These are phyloP conservation scores for Cladosporium sp. DNA, from an alignment of 2,329 filamentous ascomycete genomes.

Conservation along the genomic window DNA sequence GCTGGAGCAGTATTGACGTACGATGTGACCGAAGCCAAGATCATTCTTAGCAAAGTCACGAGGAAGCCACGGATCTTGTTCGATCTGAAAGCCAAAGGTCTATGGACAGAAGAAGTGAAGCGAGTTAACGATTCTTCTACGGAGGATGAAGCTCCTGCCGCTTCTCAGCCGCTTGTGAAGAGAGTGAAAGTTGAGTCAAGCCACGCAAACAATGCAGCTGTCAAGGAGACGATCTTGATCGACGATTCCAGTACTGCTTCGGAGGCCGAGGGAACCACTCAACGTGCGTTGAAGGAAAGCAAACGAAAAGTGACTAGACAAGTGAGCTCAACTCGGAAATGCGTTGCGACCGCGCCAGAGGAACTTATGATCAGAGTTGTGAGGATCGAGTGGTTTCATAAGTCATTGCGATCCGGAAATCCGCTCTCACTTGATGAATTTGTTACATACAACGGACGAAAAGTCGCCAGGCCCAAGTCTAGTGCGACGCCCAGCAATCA, in stretches of 20 bases:
- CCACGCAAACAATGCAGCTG: not conserved
- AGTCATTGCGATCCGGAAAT: conserved; percentile 41
- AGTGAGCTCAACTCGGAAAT: not conserved
- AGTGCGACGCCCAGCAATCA: not conserved
- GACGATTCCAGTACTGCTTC: conserved; percentile 34
- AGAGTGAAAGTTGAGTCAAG: conserved; percentile 5
- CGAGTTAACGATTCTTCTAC: not conserved
- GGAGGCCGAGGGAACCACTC: conserved; percentile 17
- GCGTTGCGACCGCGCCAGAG: not conserved
- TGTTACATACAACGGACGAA: conserved; percentile 49
- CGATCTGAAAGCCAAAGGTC: conserved; percentile 66
- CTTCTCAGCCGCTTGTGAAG: not conserved
- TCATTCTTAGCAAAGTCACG: conserved; percentile 70
- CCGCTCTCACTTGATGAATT: conserved; percentile 47
- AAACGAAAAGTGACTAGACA: not conserved
- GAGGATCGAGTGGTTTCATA: conserved; percentile 51
- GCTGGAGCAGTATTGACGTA: conserved; percentile 60
- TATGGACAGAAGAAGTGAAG: conserved; percentile 53
- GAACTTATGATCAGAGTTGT: conserved; percentile 42
- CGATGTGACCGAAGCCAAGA: conserved; percentile 64
- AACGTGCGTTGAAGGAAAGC: not conserved
- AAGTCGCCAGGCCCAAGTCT: conserved; percentile 13
- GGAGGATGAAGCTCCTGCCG: not conserved
- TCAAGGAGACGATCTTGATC: conserved; percentile 15
- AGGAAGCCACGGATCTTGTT: conserved; percentile 68